Evolutionary conservation across 805 yeast genomes (phyloP), one percentile per base, ranked within the genome.

Genomic region (Metschnikowia sp.): DNA sequence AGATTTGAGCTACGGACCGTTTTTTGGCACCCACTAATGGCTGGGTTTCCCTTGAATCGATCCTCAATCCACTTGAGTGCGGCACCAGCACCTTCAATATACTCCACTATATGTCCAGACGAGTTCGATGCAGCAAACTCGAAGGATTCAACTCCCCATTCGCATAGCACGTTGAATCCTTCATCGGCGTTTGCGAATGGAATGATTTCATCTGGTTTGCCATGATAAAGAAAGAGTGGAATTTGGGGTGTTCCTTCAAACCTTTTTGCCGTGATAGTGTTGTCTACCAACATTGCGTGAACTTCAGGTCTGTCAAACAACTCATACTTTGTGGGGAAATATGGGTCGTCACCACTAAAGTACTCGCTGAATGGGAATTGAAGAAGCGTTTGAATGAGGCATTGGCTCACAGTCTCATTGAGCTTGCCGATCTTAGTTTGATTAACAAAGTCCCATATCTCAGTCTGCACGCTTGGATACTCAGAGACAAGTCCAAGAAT

Each of bases 401-500:
- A 53, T 32, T 42, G 44, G 41, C 31, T 36, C 8, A 29, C 39
- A 6, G 47, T 39, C 28, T 39, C 41, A 7, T 36, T 36, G 31
- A 50, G 31, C 33, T 26, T 39, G 15, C 12, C 29, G 12, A 13
- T 12, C 28, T 39, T 34, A 15, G 12, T 15, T n/a, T 19, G 28
- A 6, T 37, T 32, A 9, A 32, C 11, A 15, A 41, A 22, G n/a
- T 41, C 28, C 30, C 7, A 41, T 4, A 45, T 30, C 34, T 41
- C 39, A 10, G 18, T 37, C 11, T 36, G 32, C n/a, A 63, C 40
- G n/a, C 52, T 57, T 3, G 73, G 69, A 44, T 69, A 68, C 39
- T 63, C 72, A 31, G 62, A 52, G 15, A 54, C 47, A 36, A 70
- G 55, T 4, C 75, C 74, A 31, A 54, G 52, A 11, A 70, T 46